phyloP scores from a whole-genome alignment of 306 rosid species.

The Parietaria judaica region DNA sequence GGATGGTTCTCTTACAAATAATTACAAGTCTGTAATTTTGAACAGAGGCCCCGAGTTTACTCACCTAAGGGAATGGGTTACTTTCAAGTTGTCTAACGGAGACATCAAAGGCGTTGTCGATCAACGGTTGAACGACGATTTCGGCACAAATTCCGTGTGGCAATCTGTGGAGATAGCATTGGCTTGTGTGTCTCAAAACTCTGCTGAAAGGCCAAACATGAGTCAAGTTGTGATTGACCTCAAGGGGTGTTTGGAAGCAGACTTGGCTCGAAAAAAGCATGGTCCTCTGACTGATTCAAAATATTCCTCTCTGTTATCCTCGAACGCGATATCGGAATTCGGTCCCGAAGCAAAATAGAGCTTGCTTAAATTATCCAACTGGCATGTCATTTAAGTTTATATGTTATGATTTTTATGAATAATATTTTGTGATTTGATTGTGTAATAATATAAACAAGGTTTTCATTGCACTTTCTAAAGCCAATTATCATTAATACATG shows the following conservation, averaged over 20 bases:
- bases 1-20: neutral
- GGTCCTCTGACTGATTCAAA: too few relatives aligned
- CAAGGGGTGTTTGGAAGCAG: constrained; percentile 4
- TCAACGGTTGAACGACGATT: neutral
- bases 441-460: too few relatives aligned
- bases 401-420: too few relatives aligned
- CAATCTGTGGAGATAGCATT: constrained; percentile 1
- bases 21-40: neutral
- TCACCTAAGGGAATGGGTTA: constrained; percentile 4
- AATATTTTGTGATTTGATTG: too few relatives aligned
- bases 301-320: too few relatives aligned
- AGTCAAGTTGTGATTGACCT: neutral
- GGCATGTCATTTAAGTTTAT: too few relatives aligned
- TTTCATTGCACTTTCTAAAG: too few relatives aligned
- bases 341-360: too few relatives aligned
- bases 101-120: neutral
- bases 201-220: constrained; percentile 2
- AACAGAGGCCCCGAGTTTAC: neutral
- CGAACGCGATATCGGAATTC: too few relatives aligned
- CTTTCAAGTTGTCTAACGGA: neutral
- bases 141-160: neutral
- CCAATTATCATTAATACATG: too few relatives aligned
- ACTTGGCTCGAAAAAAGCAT: too few relatives aligned
- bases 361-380: too few relatives aligned
- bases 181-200: neutral